These are phyloP conservation scores for Adansonia grandidieri DNA, from an alignment of 441 rosid genomes.

Conservation along the genomic window DNA sequence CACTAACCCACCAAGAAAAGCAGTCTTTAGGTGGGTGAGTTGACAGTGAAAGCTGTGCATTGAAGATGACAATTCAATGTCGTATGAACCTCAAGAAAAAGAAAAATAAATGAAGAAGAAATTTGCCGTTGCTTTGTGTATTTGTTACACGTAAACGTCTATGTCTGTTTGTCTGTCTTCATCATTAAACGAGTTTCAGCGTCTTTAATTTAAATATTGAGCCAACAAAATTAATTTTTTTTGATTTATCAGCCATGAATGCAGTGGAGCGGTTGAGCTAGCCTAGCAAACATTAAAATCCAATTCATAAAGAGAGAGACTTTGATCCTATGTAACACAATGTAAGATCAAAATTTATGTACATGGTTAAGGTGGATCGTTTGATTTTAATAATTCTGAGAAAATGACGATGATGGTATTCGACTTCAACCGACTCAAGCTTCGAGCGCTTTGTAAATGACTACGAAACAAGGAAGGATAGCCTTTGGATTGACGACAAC, in stretches of 20 bases:
- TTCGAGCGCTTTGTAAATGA: constrained; percentile 69
- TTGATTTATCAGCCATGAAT: neutral
- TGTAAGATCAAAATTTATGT: neutral
- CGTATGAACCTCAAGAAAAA: neutral
- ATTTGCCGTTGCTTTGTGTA: constrained; percentile 1
- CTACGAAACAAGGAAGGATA: constrained; percentile 92
- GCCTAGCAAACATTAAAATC: neutral
- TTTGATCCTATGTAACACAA: constrained; percentile 7
- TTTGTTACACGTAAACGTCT: neutral
- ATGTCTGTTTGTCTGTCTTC: constrained; percentile 17
- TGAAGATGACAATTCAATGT: constrained; percentile 25
- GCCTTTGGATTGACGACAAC: constrained; percentile 80
- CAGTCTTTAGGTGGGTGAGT: neutral
- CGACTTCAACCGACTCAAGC: constrained; percentile 33
- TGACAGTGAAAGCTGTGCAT: constrained; percentile 14
- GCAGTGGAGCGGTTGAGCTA: constrained; percentile 19
- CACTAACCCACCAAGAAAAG: constrained; percentile 23
- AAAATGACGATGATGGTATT: neutral
- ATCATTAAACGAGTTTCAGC: constrained; percentile 19
- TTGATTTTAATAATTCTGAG: neutral
- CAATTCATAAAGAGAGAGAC: neutral
- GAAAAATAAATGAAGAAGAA: neutral
- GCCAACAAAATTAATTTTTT: neutral
- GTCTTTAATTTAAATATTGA: neutral
- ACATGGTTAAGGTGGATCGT: neutral